Base-by-base conservation (phyloP, 2,329 filamentous ascomycete genomes). In the Beauveria asiatica region DNA sequence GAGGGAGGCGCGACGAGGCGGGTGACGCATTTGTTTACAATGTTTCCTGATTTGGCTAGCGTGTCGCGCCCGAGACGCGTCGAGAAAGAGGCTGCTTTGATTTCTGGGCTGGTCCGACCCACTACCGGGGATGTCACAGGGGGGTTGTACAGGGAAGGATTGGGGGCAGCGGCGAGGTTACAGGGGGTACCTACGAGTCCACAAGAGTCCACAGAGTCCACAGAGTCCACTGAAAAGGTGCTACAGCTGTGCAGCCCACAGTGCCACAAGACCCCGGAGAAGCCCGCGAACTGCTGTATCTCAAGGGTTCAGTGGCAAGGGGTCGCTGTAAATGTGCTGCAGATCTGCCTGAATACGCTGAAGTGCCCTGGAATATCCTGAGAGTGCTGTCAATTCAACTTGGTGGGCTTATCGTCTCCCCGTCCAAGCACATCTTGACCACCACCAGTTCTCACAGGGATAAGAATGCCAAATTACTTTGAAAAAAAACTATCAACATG, bases 21-120 rank as follows among this genome's bases (percentile, higher is more conserved):
- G 67, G 67, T 71, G 69, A 71, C 69, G 70, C 70, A 71, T 73
- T 72, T 74, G 72, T 74, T 74, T 74, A 74, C 70, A 64, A 53
- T 61, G 21, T 68, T 73, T 62, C 72, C 65, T 51, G 37, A 64
- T 62, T 1, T 21, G 66, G 64, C 60, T 72, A 72, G 71, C 64
- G 63, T 48, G 49, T 64, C 72, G 68, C 71, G 70, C 63, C 57
- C 46, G 48, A 62, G 67, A 69, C 72, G 72, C 71, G 71, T 73
- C 65, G 41, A 30, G 45, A 61, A 52, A 57, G 59, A 48, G 39
- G 59, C n/a, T 49, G 52, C 37, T 51, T 50, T 37, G 13, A 37
- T 37, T 37, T 37, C 10, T 37, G 11, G 13, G 37, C 52, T 21
- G 16, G 48, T 33, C 8, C 27, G 46, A 46, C 44, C 58, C 58